Percentiles rank a stretch among this genome's conserved stretches.
These are phyloP conservation scores for Hebeloma cylindrosporum DNA, from an alignment of 768 basidiomycete genomes.

Conservation along the genomic window DNA sequence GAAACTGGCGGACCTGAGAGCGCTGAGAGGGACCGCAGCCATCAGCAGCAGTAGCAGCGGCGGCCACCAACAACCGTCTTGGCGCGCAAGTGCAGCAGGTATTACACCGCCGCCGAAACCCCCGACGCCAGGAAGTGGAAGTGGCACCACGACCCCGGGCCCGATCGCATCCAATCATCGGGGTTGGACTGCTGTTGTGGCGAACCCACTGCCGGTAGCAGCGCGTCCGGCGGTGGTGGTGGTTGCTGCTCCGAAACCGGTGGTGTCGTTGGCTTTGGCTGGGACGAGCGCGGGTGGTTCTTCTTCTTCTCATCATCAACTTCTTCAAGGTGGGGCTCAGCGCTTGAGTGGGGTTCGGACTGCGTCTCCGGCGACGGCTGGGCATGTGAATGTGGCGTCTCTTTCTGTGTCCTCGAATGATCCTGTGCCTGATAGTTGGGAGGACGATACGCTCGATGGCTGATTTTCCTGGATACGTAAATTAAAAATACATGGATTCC, in stretches of 20 bases:
- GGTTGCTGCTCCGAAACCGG: constrained; percentile 7
- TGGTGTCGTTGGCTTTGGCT: constrained; percentile 3
- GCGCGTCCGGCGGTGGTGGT: constrained; percentile 8
- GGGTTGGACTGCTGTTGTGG: constrained; percentile 27
- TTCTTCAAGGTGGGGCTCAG: neutral
- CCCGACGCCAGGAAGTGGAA: neutral
- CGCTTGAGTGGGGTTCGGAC: neutral
- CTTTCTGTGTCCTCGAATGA: constrained; percentile 13
- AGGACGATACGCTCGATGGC: constrained; percentile 29
- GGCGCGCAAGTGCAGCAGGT: constrained; percentile 18
- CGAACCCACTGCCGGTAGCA: constrained; percentile 13
- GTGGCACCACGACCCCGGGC: constrained; percentile 1
- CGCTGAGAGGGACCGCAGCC: constrained; percentile 13
- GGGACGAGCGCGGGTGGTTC: constrained; percentile 2
- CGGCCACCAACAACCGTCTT: constrained; percentile 14
- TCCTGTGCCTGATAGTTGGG: constrained; percentile 35
- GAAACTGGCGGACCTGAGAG: constrained; percentile 58
- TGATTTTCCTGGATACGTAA: neutral
- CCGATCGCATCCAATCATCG: constrained; percentile 14
- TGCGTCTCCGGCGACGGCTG: constrained; percentile 12
- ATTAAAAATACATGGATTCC: constrained; percentile 4
- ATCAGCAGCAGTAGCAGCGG: constrained; percentile 8
- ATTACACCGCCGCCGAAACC: constrained; percentile 9
- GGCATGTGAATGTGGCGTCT: neutral
- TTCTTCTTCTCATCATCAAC: neutral